phyloP scores from a whole-genome alignment of 495 filamentous ascomycete species.

The Penicillium daleae region DNA sequence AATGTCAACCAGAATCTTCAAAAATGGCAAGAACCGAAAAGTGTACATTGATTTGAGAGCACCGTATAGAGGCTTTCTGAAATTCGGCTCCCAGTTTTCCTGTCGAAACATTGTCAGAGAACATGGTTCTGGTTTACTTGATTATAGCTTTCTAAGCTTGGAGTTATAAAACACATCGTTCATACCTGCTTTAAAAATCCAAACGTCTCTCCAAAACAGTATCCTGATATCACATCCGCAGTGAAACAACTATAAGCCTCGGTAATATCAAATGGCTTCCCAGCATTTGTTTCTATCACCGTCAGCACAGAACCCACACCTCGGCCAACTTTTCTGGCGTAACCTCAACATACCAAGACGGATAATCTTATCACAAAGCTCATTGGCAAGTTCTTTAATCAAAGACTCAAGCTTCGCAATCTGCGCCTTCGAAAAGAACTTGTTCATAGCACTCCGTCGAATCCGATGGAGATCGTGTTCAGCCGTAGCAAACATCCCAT shows the following conservation, averaged over 20 bases:
- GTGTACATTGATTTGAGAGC: neutral
- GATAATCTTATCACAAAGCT: neutral
- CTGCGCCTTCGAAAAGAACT: neutral
- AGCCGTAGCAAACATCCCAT: neutral
- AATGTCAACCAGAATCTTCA: neutral
- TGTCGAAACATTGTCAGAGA: neutral
- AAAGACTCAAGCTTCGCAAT: neutral
- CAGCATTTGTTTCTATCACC: neutral
- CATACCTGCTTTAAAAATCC: neutral
- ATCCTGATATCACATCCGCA: neutral
- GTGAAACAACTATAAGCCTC: conserved; percentile 1
- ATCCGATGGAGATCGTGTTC: neutral
- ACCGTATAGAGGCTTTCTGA: neutral
- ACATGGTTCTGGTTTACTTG: neutral
- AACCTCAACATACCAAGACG: neutral
- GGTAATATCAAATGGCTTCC: neutral
- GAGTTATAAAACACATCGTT: too few species aligned
- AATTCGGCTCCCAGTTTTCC: neutral
- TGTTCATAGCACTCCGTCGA: neutral
- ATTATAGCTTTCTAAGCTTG: neutral
- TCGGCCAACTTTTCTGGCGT: neutral
- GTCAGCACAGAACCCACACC: neutral
- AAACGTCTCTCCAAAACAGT: neutral
- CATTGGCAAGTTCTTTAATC: neutral
- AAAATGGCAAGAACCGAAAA: neutral